phyloP scores from a whole-genome alignment of 192 early-diverging fungal genomes.

The Entomortierella beljakovae region DNA sequence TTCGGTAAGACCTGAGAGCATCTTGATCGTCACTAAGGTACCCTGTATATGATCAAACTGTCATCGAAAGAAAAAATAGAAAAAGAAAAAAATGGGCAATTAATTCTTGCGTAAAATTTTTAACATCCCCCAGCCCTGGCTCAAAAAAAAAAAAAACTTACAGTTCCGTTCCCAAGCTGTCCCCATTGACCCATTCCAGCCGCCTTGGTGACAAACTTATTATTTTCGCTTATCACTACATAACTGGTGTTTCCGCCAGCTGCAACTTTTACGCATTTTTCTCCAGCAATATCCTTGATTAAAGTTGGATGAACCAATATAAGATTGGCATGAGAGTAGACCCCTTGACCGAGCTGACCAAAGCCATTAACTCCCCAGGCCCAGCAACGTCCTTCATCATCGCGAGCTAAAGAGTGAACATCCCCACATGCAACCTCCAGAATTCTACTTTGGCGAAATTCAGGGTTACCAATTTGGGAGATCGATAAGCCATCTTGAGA shows the following conservation, averaged over 20 bases:
- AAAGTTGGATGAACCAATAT: slow-evolving; percentile 37
- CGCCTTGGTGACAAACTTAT: slow-evolving; percentile 39
- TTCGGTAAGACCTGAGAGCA: slow-evolving; percentile 38
- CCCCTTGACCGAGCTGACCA: slow-evolving; percentile 56
- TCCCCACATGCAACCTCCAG: slow-evolving; percentile 56
- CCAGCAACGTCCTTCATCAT: slow-evolving; percentile 48
- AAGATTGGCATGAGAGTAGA: slow-evolving; percentile 41
- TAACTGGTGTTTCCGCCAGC: slow-evolving; percentile 56
- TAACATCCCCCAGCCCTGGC: not conserved
- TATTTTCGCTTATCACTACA: slow-evolving; percentile 51
- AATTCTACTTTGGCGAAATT: slow-evolving; percentile 26
- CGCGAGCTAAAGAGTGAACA: slow-evolving; percentile 52
- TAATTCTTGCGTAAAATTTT: no score
- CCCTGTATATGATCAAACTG: slow-evolving; percentile 52
- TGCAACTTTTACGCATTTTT: slow-evolving; percentile 50
- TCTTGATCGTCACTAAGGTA: slow-evolving; percentile 29
- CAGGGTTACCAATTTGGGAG: slow-evolving; percentile 25
- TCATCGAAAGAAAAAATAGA: not conserved
- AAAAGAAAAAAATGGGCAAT: not conserved
- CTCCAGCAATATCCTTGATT: slow-evolving; percentile 39
- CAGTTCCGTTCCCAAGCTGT: slow-evolving; percentile 56
- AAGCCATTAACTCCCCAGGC: slow-evolving; percentile 53
- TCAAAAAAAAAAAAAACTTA: slow-evolving; percentile 12
- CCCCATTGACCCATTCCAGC: slow-evolving; percentile 63
- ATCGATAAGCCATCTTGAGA: slow-evolving; percentile 49